Evolutionary conservation across 805 yeast species (phyloP), one percentile per base, ranked within the genome.

Genomic region (Candida pseudofarinosa): DNA sequence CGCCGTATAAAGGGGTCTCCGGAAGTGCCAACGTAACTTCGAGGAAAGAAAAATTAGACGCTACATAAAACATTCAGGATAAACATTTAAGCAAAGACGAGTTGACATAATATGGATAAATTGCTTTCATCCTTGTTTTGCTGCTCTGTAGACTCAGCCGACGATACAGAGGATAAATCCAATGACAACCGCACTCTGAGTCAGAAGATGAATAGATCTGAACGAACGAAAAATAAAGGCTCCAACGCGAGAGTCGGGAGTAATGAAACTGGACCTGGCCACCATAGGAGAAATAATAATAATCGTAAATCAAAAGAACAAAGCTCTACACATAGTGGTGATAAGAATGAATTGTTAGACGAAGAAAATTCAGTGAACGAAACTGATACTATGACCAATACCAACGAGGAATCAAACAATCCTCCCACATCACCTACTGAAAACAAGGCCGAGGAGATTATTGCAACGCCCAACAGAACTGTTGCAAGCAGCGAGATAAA

Each of bases 381-480:
- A 43, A 64, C 73, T 14, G 75, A 67, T 44, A 69, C 74, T 14
- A 65, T 68, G 33, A 65, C 71, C 20, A 65, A 66, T 50, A 63
- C 67, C 33, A 56, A 57, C 46, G 68, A 63, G 13, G 65, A 59
- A 19, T 38, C 53, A 26, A 56, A 60, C 17, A 39, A 19, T 14
- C 17, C 42, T 3, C 33, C 33, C 19, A 39, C 33, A 19, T 14
- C 12, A 16, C 34, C 4, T 10, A 23, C 37, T 13, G 34, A 23
- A 16, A 41, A 20, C 19, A 34, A 15, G 31, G 14, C 30, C 19
- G 38, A 38, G 15, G 44, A 38, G 4, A 35, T 19, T 15, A 38
- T 38, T 16, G 12, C 35, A 10, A 7, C n/a, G 4, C 38, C 28
- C 38, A 43, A 12, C 38, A 43, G 15, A 38, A 42, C 20, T 14